These are phyloP conservation scores for Albugo laibachii DNA, from an alignment of 352 stramenopile species.

Conservation along the genomic window DNA sequence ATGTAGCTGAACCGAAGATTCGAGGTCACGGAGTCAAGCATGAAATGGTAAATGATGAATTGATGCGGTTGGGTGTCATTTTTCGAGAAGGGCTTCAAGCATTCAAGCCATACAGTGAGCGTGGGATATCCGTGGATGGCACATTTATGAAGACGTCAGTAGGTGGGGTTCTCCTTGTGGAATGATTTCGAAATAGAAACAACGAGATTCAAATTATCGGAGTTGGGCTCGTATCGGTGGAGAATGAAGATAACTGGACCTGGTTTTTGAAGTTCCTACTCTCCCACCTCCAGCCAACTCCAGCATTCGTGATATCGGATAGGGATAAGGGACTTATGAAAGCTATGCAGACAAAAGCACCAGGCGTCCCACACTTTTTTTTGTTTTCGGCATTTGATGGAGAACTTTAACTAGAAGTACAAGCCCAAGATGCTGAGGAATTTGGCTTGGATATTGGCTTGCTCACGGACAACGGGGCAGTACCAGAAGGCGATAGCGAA, in stretches of 20 bases:
- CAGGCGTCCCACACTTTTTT: neutral
- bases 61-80: too few species aligned
- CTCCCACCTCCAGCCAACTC: neutral
- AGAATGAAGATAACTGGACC: neutral
- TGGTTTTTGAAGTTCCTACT: neutral
- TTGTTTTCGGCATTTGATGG: slow-evolving; percentile 3
- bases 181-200: slow-evolving; percentile 1
- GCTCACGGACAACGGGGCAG: neutral
- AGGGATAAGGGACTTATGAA: too few species aligned
- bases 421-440: slow-evolving; percentile 1
- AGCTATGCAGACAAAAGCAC: neutral
- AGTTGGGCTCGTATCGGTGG: neutral
- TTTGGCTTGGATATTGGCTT: neutral
- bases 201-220: slow-evolving; percentile 1
- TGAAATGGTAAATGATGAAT: too few species aligned
- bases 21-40: too few species aligned
- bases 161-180: slow-evolving; percentile 1
- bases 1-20: too few species aligned
- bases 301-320: neutral
- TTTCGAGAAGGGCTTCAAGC: too few species aligned
- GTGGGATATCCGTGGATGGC: neutral
- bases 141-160: slow-evolving; percentile 1
- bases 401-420: slow-evolving; percentile 7
- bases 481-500: neutral
- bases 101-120: neutral